These are phyloP conservation scores for Glomus cerebriforme DNA, from an alignment of 192 early-diverging fungal species.

Conservation along the genomic window DNA sequence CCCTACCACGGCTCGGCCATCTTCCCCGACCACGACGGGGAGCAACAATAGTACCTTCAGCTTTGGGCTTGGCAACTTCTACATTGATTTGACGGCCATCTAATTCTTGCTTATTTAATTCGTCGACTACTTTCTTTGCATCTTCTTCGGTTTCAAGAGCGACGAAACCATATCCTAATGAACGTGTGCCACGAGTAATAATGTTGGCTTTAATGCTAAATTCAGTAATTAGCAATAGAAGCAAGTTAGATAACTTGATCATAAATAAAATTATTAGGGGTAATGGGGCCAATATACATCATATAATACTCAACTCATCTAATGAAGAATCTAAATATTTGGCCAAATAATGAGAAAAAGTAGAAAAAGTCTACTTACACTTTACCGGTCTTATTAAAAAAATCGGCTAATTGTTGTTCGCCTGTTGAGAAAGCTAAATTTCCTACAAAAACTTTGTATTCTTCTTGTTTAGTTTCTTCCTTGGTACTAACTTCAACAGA, in stretches of 20 bases:
- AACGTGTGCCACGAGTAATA: constrained; percentile 78
- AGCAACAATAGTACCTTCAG: constrained; percentile 41
- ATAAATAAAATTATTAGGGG: no score
- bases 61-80: constrained; percentile 77
- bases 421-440: constrained; percentile 91
- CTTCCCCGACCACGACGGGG: constrained; percentile 36
- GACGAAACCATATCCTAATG: constrained; percentile 95
- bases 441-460: constrained; percentile 91
- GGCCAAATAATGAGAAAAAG: constrained; percentile 1
- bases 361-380: constrained; percentile 61
- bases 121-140: constrained; percentile 69
- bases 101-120: constrained; percentile 80
- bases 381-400: constrained; percentile 71
- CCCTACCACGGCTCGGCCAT: constrained; percentile 35
- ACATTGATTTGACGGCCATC: constrained; percentile 90
- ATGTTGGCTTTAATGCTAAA: constrained; percentile 72
- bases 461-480: constrained; percentile 34
- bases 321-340: no score
- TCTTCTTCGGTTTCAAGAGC: constrained; percentile 73
- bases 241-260: no score
- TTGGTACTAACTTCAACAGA: background rate
- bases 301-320: no score
- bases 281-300: no score
- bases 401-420: constrained; percentile 69
- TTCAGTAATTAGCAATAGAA: background rate